Base-by-base conservation (phyloP, 208 protist species). In the Trypanosoma melophagium region DNA sequence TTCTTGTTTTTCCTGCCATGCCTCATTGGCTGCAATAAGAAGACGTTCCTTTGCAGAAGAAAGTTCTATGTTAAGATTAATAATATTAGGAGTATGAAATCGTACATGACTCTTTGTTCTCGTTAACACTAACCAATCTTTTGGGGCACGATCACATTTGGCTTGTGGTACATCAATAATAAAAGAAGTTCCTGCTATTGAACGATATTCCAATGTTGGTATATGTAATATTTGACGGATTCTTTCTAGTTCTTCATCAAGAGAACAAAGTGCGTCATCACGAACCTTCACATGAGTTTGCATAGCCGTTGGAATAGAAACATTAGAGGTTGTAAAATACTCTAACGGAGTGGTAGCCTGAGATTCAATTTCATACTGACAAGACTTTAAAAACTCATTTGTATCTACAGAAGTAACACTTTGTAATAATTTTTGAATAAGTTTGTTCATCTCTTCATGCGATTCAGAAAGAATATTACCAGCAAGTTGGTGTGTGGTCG, bases 31-130 rank as follows among this genome's bases (percentile, higher is more conserved):
- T 17, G 80, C 87, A 25, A 76, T 64, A 38, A 64, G 58, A 52
- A 94, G 74, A 3, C 87, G 87, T 67, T 94, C 90, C 40, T 65
- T 67, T 40, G 90, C 80, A 25, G 90, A 89, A 19, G 79, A 90
- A 28, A 90, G 77, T 0, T 50, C 58, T 14, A 87, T 62, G 54
- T 88, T 80, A 52, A 79, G 74, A 63, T 87, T 69, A 5, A 85
- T 58, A 60, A 94, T 83, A 14, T 56, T 59, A 14, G 81, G 76
- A 0, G 90, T 93, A 76, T 93, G 87, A 65, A 81, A 94, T 16
- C 90, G 87, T 54, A 96, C 88, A 67, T 94, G 80, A 22, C 76
- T 84, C 64, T 89, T 87, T 4, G 84, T 96, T 67, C 87, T 82
- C 14, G 86, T 77, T 45, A 93, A 69, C 54, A 96, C 90, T 9